These are phyloP conservation scores for Paramecium caudatum DNA, from an alignment of 73 alveolate genomes.

Conservation along the genomic window DNA sequence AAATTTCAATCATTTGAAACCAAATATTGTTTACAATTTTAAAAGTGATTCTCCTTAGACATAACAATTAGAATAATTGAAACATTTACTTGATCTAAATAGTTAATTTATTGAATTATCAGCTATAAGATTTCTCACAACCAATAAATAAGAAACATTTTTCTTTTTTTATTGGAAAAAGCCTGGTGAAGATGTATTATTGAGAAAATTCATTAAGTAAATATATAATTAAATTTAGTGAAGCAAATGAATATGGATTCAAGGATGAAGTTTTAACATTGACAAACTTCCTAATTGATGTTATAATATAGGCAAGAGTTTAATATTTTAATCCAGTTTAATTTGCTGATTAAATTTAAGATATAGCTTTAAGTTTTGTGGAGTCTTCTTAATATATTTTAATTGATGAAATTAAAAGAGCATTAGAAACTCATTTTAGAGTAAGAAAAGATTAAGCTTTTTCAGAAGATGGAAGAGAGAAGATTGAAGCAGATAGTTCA, in stretches of 20 bases:
- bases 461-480: constrained; percentile 1
- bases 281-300: constrained; percentile 40
- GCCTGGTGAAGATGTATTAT: not conserved
- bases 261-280: constrained; percentile 35
- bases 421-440: not conserved
- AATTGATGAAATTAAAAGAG: not conserved
- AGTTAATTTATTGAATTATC: not conserved
- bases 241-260: constrained; percentile 55
- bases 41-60: not conserved
- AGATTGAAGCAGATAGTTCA: not conserved
- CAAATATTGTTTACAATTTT: constrained; percentile 23
- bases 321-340: constrained; percentile 44
- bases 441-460: not conserved
- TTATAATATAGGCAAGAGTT: constrained; percentile 44
- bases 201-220: constrained; percentile 56
- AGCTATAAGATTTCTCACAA: not conserved
- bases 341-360: constrained; percentile 55
- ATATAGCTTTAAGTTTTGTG: constrained; percentile 53
- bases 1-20: constrained; percentile 18
- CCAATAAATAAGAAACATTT: not conserved
- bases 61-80: not conserved
- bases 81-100: not conserved
- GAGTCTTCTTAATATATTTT: constrained; percentile 8
- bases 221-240: not conserved
- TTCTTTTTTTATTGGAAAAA: constrained; percentile 42